Conservation (phyloP, 768 basidiomycete genomes). For the Obba rivulosa region DNA sequence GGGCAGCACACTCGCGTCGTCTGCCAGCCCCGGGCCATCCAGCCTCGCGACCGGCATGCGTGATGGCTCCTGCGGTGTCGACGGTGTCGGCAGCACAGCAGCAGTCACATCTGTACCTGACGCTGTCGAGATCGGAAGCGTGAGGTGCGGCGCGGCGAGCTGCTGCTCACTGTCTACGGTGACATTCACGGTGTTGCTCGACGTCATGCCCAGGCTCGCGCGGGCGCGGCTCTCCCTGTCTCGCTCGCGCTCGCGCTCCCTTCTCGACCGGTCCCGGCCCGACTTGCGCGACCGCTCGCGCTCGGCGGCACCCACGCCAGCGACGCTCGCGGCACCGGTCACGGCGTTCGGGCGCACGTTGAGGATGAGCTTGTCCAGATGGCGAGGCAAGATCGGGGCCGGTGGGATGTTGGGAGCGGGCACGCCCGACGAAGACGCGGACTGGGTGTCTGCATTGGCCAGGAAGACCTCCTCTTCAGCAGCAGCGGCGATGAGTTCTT, state of each 20-base stretch:
- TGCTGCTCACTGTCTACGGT: constrained; percentile 10
- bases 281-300: constrained; percentile 11
- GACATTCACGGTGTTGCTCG: constrained; percentile 4
- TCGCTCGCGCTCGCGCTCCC: constrained; percentile 11
- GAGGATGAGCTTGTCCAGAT: constrained; percentile 91
- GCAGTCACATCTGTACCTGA: constrained; percentile 25
- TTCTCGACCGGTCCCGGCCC: constrained; percentile 6
- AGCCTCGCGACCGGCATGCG: constrained; percentile 11
- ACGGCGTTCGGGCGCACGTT: constrained; percentile 44
- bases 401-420: constrained; percentile 80
- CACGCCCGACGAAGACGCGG: constrained; percentile 26
- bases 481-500: constrained; percentile 73
- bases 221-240: constrained; percentile 18
- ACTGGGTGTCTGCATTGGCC: constrained; percentile 21
- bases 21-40: constrained; percentile 47
- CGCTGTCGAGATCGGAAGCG: constrained; percentile 27
- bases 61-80: constrained; percentile 4
- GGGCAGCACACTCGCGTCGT: constrained; percentile 87
- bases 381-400: constrained; percentile 83
- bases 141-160: constrained; percentile 8
- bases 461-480: constrained; percentile 80
- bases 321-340: constrained; percentile 11
- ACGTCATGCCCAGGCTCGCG: constrained; percentile 22
- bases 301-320: constrained; percentile 11
- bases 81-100: constrained; percentile 12